Evolutionary conservation across 2,329 filamentous ascomycete species (phyloP).

Genomic region (Pseudogymnoascus sp.): DNA sequence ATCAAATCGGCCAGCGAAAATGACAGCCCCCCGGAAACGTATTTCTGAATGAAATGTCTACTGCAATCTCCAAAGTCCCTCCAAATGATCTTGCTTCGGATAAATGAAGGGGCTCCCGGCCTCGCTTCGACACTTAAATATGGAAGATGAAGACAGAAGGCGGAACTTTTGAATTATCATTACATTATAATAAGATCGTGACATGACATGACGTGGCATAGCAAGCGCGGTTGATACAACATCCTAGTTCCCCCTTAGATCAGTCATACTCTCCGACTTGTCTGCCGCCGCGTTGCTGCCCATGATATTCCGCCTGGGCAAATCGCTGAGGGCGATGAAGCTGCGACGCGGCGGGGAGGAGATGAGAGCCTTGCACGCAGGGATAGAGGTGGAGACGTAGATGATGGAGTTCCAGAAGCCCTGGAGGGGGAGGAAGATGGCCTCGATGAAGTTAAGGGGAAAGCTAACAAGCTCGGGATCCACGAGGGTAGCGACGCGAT

Average conservation of each 20-base stretch:
- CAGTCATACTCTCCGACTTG: constrained; percentile 2
- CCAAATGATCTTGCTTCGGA: neutral
- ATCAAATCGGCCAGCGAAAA: neutral
- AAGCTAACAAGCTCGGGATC: constrained; percentile 44
- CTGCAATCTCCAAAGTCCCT: neutral
- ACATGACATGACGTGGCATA: neutral
- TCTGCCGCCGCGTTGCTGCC: neutral
- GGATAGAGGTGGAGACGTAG: constrained; percentile 51
- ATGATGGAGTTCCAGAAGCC: constrained; percentile 79
- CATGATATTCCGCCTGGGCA: neutral
- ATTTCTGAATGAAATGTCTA: neutral
- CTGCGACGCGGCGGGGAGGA: neutral
- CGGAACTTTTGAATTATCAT: neutral
- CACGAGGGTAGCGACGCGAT: constrained; percentile 63
- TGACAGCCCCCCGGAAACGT: neutral
- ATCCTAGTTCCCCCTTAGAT: neutral
- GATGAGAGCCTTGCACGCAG: neutral
- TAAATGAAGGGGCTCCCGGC: neutral
- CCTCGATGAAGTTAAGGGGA: constrained; percentile 54
- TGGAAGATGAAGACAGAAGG: neutral
- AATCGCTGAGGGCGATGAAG: neutral
- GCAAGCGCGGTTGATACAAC: neutral
- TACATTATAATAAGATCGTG: neutral
- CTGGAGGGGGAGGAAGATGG: constrained; percentile 66
- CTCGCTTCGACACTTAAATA: neutral